Evolutionary conservation across 768 basidiomycete genomes (phyloP), one percentile per base, ranked within the genome.

Genomic region (Russula sp.): DNA sequence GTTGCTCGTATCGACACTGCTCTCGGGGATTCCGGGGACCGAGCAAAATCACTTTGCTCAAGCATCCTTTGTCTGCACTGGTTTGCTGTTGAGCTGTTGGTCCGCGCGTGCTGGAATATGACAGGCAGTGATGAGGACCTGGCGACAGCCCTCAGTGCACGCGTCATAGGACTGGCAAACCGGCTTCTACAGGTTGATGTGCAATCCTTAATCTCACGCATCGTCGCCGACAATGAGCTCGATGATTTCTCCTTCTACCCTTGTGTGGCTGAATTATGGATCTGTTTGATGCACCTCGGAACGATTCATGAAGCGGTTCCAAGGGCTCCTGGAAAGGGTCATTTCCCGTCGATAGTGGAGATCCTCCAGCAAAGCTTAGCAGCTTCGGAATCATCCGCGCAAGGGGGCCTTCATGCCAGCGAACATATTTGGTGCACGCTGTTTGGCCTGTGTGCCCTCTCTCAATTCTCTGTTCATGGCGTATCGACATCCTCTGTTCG

Each of bases 371-470:
- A 73, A 6, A 61, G 72, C 43, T 63, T 81, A 32, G 68, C 73
- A 32, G 64, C 68, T 25, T 60, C 56, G 11, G 62, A 65, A 50
- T 58, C 65, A 32, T 58, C 63, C 8, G 64, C 72, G 13, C 69
- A 69, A 11, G 56, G 57, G 5, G 72, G 75, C 25, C 64, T 81
- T 1, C 74, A 77, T 45, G 73, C 74, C 16, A 85, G 83, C 66
- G 95, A 98, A 72, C 69, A 75, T 14, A 74, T 84, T n/a, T 95
- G 93, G 89, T 78, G 77, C 41, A 75, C 79, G 7, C 77, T 88
- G 7, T 87, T 91, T 68, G 80, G 77, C 29, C 71, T 95, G 1
- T 88, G 83, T 61, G 81, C 86, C 1, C 72, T 95, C 13, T 89
- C 90, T 0, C 93, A 94, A 68, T 90, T 96, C 74, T 87, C 86